Evolutionary conservation across 192 early-diverging fungal genomes (phyloP).

Genomic region (Nowakowskiella sp.): DNA sequence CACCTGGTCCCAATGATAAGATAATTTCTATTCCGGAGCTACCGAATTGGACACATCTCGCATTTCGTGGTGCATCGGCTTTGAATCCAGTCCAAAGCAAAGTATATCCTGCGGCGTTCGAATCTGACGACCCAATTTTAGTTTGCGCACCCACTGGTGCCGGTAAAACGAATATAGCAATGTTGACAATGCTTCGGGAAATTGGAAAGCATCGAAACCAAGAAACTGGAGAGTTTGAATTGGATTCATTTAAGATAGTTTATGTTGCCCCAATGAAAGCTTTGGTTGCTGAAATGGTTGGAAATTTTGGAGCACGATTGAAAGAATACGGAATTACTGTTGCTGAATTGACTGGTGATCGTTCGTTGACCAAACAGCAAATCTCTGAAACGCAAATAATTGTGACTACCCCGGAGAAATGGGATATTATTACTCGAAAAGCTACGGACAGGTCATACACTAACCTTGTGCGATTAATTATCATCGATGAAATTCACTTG

Average conservation of each 20-base stretch:
- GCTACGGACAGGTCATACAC: constrained; percentile 88
- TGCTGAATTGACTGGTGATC: constrained; percentile 95
- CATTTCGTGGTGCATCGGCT: constrained; percentile 56
- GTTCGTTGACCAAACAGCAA: constrained; percentile 93
- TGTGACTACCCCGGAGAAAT: constrained; percentile 97
- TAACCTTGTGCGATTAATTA: constrained; percentile 78
- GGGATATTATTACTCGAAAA: constrained; percentile 97
- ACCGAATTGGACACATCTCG: constrained; percentile 72
- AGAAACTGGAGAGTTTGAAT: constrained; percentile 60
- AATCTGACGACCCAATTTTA: constrained; percentile 85
- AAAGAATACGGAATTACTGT: constrained; percentile 74
- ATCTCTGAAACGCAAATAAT: constrained; percentile 95
- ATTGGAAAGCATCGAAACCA: constrained; percentile 73
- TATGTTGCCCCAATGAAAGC: constrained; percentile 99
- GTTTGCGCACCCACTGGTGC: constrained; percentile 98
- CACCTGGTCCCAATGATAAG: constrained; percentile 55
- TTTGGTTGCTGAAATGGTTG: constrained; percentile 95
- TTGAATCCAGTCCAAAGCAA: constrained; percentile 89
- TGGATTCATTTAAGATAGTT: constrained; percentile 91
- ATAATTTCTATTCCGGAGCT: constrained; percentile 56
- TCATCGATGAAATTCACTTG: constrained; percentile 96
- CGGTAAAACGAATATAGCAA: constrained; percentile 97
- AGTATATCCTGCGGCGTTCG: constrained; percentile 81
- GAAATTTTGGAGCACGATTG: constrained; percentile 72
- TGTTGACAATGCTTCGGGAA: constrained; percentile 88